Percentiles rank a stretch among this genome's conserved stretches.
Evolutionary conservation across 768 basidiomycete genomes (phyloP).

Genomic region (Sporobolomyces roseus): DNA sequence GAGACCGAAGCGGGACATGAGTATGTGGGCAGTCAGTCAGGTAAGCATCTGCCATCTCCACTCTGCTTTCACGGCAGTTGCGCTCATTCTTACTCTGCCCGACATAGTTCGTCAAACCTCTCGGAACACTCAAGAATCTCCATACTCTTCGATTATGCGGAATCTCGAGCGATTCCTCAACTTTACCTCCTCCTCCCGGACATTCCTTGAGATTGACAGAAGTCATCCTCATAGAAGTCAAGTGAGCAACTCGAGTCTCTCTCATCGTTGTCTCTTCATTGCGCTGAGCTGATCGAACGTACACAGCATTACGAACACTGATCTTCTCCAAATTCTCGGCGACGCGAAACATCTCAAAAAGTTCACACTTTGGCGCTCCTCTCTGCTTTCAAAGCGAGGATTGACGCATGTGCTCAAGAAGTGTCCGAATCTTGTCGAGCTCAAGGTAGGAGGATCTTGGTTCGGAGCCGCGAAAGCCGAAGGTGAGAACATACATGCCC

Average conservation of each 20-base stretch:
- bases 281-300: no score
- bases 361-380: constrained; percentile 38
- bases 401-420: constrained; percentile 33
- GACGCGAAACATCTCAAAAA: constrained; percentile 17
- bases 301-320: constrained; percentile 37
- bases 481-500: constrained; percentile 13
- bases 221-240: constrained; percentile 40
- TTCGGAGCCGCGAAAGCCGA: constrained; percentile 40
- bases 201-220: constrained; percentile 25
- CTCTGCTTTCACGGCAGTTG: neutral
- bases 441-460: constrained; percentile 35
- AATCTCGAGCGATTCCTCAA: constrained; percentile 36
- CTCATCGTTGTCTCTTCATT: neutral
- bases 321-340: constrained; percentile 35
- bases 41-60: neutral
- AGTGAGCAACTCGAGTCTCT: constrained; percentile 15
- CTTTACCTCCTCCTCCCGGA: neutral
- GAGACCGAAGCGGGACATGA: constrained; percentile 16
- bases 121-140: constrained; percentile 20
- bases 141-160: constrained; percentile 31
- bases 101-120: constrained; percentile 30
- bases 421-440: constrained; percentile 32
- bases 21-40: constrained; percentile 38
- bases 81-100: neutral
- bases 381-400: constrained; percentile 32